A percentile compares a stretch with the other conserved stretches of the same genome.
Conservation (phyloP, 1,139 yeast genomes). For the Suhomyces bribrorum region DNA sequence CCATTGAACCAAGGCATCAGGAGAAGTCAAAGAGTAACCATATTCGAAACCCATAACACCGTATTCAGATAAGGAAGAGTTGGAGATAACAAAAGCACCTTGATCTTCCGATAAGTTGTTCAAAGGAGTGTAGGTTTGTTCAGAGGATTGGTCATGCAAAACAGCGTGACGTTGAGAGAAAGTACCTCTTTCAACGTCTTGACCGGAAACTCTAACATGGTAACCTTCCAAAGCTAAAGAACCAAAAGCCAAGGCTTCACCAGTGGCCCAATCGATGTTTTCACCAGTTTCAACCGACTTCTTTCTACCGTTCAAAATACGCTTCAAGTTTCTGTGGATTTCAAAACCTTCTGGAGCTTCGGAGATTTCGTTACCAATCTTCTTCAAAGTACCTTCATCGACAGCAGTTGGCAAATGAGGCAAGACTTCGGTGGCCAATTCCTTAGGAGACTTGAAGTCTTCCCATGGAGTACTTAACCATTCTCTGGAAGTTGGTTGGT, state of each 20-base stretch:
- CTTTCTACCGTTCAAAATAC: slow-evolving; percentile 85
- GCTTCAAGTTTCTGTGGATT: slow-evolving; percentile 93
- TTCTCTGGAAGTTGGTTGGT: slow-evolving; percentile 89
- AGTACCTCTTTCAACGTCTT: slow-evolving; percentile 99
- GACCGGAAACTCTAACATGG: slow-evolving; percentile 97
- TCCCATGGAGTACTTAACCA: slow-evolving; percentile 99
- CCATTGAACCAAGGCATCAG: slow-evolving; percentile 97
- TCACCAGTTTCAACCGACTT: slow-evolving; percentile 87
- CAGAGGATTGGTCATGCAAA: slow-evolving; percentile 91
- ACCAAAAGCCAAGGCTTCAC: slow-evolving; percentile 98
- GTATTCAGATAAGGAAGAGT: slow-evolving; percentile 97
- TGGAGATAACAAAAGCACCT: slow-evolving; percentile 84
- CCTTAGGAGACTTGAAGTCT: slow-evolving; percentile 97
- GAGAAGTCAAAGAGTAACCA: slow-evolving; percentile 96
- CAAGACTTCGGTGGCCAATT: slow-evolving; percentile 90
- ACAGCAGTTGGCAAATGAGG: slow-evolving; percentile 98
- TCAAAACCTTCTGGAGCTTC: slow-evolving; percentile 88
- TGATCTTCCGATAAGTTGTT: slow-evolving; percentile 76
- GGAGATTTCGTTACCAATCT: slow-evolving; percentile 76
- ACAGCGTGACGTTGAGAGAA: slow-evolving; percentile 99
- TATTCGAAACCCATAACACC: slow-evolving; percentile 99
- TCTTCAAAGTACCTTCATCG: slow-evolving; percentile 66
- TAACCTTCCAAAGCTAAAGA: slow-evolving; percentile 89
- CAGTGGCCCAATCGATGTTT: slow-evolving; percentile 99
- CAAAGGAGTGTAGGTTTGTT: slow-evolving; percentile 80